Evolutionary conservation across 805 yeast species (phyloP).

Genomic region (Ogataea allantospora): DNA sequence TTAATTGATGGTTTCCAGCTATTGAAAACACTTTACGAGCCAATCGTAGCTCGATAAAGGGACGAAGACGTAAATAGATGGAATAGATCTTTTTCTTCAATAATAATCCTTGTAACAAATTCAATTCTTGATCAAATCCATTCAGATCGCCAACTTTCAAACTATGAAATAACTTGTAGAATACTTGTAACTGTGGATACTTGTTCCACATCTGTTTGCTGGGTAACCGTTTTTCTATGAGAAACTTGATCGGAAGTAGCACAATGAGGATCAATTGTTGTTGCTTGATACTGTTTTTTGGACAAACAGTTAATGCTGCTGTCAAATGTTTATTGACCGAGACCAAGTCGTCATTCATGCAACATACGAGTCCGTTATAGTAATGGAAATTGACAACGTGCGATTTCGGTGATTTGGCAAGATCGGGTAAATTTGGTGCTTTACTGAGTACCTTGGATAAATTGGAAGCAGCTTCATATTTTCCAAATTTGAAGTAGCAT

Average conservation of each 20-base stretch:
- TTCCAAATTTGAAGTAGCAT: slow-evolving; percentile 63
- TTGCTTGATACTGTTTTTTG: slow-evolving; percentile 31
- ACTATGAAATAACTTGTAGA: slow-evolving; percentile 48
- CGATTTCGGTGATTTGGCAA: slow-evolving; percentile 42
- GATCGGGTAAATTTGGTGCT: slow-evolving; percentile 52
- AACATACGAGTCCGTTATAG: slow-evolving; percentile 64
- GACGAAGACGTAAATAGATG: slow-evolving; percentile 51
- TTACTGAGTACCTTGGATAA: slow-evolving; percentile 67
- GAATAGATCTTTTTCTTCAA: slow-evolving; percentile 61
- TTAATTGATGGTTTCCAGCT: slow-evolving; percentile 28
- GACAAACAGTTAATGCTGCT: slow-evolving; percentile 43
- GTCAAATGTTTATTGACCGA: slow-evolving; percentile 51
- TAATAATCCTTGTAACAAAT: slow-evolving; percentile 46
- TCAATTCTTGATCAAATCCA: slow-evolving; percentile 46
- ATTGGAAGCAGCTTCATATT: slow-evolving; percentile 70
- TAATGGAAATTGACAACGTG: slow-evolving; percentile 64
- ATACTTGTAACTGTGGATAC: slow-evolving; percentile 45
- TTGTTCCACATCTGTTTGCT: slow-evolving; percentile 36
- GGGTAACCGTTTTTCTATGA: slow-evolving; percentile 50
- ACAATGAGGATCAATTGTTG: slow-evolving; percentile 51
- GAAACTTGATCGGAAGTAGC: slow-evolving; percentile 61
- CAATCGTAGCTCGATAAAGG: slow-evolving; percentile 49
- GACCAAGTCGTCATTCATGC: slow-evolving; percentile 60
- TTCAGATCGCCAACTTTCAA: slow-evolving; percentile 54
- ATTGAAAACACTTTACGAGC: slow-evolving; percentile 40